These are phyloP conservation scores for Clathrus columnatus DNA, from an alignment of 768 basidiomycete species.

Conservation along the genomic window DNA sequence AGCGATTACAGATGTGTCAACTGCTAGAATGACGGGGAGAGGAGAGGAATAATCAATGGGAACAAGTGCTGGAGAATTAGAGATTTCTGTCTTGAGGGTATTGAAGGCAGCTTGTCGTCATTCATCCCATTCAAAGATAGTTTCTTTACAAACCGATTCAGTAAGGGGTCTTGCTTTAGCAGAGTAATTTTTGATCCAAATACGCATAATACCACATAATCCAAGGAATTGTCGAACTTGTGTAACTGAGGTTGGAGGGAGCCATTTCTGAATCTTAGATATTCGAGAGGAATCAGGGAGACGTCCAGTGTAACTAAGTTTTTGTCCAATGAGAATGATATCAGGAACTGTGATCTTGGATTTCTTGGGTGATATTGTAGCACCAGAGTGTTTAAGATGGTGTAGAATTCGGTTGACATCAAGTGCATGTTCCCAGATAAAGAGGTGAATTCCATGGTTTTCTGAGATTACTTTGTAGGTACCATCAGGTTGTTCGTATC, in stretches of 20 bases:
- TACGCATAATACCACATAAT: background rate
- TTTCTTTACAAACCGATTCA: background rate
- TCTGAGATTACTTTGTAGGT: conserved; percentile 13
- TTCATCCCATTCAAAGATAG: conserved; percentile 24
- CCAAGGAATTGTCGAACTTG: conserved; percentile 12
- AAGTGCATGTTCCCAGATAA: conserved; percentile 17
- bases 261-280: conserved; percentile 20
- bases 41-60: conserved; percentile 26
- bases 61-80: conserved; percentile 20
- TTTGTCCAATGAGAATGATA: conserved; percentile 28
- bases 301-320: conserved; percentile 26
- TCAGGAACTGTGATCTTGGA: conserved; percentile 14
- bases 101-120: conserved; percentile 22
- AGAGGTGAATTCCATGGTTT: conserved; percentile 8
- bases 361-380: conserved; percentile 13
- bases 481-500: conserved; percentile 16
- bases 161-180: conserved; percentile 7
- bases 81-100: conserved; percentile 21
- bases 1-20: conserved; percentile 28
- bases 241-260: background rate
- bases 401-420: conserved; percentile 17
- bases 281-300: conserved; percentile 20
- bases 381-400: conserved; percentile 12
- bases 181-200: conserved; percentile 5
- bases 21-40: conserved; percentile 24